Conservation (phyloP, 2,329 filamentous ascomycete genomes). For the Arthroderma uncinatum region DNA sequence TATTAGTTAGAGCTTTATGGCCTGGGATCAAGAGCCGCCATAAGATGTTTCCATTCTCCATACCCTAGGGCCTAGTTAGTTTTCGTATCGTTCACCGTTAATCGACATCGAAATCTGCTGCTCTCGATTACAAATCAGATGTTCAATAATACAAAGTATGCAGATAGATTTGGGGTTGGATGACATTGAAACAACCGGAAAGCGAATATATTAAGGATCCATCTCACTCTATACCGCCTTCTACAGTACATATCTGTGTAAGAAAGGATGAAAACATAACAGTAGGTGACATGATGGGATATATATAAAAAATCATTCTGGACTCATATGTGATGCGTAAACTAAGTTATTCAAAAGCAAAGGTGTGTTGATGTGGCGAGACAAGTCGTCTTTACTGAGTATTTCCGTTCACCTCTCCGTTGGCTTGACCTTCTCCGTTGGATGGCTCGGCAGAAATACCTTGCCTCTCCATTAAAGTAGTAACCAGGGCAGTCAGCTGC, state of each 20-base stretch:
- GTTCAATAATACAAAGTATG: too few species aligned
- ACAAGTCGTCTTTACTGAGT: neutral
- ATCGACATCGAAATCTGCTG: too few species aligned
- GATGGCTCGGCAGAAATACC: neutral
- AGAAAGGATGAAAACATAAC: neutral
- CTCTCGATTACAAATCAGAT: too few species aligned
- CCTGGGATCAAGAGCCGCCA: neutral
- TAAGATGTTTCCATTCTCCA: neutral
- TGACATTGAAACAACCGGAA: neutral
- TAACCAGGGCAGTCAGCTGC: constrained; percentile 53
- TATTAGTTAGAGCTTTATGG: neutral
- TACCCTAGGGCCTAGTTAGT: too few species aligned
- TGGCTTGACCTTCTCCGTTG: neutral
- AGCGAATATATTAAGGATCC: neutral
- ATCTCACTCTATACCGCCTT: neutral
- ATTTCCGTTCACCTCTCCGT: neutral
- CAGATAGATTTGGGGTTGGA: too few species aligned
- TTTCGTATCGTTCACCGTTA: too few species aligned
- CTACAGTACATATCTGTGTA: neutral
- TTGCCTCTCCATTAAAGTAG: constrained; percentile 39
- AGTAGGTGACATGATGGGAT: neutral
- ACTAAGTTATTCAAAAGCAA: neutral
- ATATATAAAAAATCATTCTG: neutral
- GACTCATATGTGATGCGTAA: neutral
- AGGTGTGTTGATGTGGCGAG: neutral